Base-by-base conservation (phyloP, 2,329 filamentous ascomycete species). In the Fusarium chuoi region DNA sequence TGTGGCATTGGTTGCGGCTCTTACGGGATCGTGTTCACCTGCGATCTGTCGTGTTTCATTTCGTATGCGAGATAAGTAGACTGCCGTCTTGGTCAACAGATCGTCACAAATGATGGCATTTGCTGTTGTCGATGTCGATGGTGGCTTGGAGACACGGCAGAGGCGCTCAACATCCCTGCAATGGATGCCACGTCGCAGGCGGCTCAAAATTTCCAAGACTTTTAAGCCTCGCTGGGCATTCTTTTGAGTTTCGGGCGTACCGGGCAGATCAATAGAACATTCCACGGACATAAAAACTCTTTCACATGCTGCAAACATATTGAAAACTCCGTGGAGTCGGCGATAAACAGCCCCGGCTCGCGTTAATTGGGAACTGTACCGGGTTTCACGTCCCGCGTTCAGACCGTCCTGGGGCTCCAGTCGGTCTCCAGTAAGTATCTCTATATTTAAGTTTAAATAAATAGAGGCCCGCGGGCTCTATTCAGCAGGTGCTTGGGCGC, bases 1-100 rank as follows among this genome's bases (percentile, higher is more conserved):
- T 38, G 36, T 59, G 60, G 26, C 24, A 46, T 44, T 55, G 46
- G 42, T n/a, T 14, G 41, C 28, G 57, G 39, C 45, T 20, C 41
- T 39, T 52, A 14, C 45, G 28, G 45, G 41, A 51, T 66, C 44
- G 24, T 28, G 52, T 24, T 39, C 14, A 38, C 44, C 18, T 60
- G 56, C 64, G 38, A 65, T 70, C 38, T 58, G 60, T 42, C 55
- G 30, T 42, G 30, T 59, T 57, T 70, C 68, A 70, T 70, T 63
- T 70, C 52, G n/a, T 38, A 57, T 65, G 36, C 45, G 67, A 70
- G 48, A 70, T 70, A 68, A 70, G 26, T 12, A 26, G 33, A 48
- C 33, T 38, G 12, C 42, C 39, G 35, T 14, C 24, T n/a, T 13
- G 24, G 24, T 39, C 51, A 22, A 55, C 24, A 55, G 51, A 59